Base-by-base conservation (phyloP, 225 moss, liverwort and hornwort species). In the Physcomitrium patens region DNA sequence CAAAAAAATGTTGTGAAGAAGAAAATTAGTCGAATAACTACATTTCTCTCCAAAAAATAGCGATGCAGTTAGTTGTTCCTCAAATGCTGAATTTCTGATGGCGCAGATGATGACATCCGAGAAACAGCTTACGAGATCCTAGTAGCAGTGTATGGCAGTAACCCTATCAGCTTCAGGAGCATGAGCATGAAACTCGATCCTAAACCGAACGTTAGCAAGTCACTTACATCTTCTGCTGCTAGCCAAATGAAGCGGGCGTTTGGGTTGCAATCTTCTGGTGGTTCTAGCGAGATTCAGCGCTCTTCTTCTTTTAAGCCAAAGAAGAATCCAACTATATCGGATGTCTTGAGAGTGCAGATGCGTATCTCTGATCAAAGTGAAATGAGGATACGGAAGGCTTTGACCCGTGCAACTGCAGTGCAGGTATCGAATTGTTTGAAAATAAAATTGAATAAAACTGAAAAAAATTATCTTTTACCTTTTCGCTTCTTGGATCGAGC, bases 101-200 rank as follows among this genome's bases (percentile, higher is more conserved):
- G 50, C 74, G 77, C 87, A 87, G 99, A 93, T 52, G 88, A 95
- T 64, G 95, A 95, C 60, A 72, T 99, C 17, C 76, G 87, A 72
- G 95, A 99, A 78, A 86, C 91, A 67, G 93, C 93, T 41, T 99
- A 95, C 69, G 95, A 99, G 82, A 86, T 99, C n/a, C 78, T 99
- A 46, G 81, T 99, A 45, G 90, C 91, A 46, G 89, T 87, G 15
- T 87, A 86, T 67, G 99, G 99, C 62, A 82, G 79, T 58, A 87
- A 74, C 44, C 80, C 88, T 8, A 62, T 83, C 65, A 92, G 87
- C 67, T 88, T 93, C 13, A 90, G 95, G 54, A 97, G 91, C 66
- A 83, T 2, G 73, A 87, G 79, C 45, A 77, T 77, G 18, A 87
- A 75, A 69, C 74, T 71, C 42, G 82, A 87, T 22, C 9, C 59